Base-by-base conservation (phyloP, 257 asterid genomes). In the Phtheirospermum japonicum region DNA sequence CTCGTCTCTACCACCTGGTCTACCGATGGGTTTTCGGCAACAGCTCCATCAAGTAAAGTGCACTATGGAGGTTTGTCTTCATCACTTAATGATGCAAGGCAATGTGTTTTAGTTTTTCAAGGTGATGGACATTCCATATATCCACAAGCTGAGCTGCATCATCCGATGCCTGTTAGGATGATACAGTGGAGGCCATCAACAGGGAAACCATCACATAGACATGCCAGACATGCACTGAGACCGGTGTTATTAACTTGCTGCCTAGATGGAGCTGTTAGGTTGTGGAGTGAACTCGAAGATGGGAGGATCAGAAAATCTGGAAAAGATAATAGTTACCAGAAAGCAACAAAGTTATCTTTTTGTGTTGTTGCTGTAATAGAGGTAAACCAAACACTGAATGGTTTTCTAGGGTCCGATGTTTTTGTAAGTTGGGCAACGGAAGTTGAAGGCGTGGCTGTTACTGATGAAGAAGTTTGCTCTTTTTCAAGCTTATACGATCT, bases 161-260 rank as follows among this genome's bases (percentile, higher is more conserved):
- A 89, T 81, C 97, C 99, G 5, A 71, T 76, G 78, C 90, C 95
- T 79, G 77, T 93, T 64, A 71, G 78, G 62, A 80, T 79, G 91
- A 85, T 93, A 55, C 97, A 93, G 65, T 93, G 97, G 97, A 89
- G 99, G 75, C 99, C 99, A 17, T 77, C 77, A 66, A 75, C 80
- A 46, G 78, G 88, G 70, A 82, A 75, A 72, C 83, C 77, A 69
- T 68, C 82, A 31, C 79, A 36, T 42, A 84, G 73, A 71, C 82
- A 73, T 68, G 80, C 59, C 60, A 68, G 76, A 43, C 79, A 71
- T 60, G 74, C 78, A 14, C 75, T 58, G 60, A 85, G 95, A 71
- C 68, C 78, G 26, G 83, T 85, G 77, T 80, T 93, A 78, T 75
- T 89, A 81, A 86, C 95, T 14, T 81, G 96, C 79, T 85, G 95